Conservation (phyloP, 306 rosid species). For the Casuarina cunninghamiana region DNA sequence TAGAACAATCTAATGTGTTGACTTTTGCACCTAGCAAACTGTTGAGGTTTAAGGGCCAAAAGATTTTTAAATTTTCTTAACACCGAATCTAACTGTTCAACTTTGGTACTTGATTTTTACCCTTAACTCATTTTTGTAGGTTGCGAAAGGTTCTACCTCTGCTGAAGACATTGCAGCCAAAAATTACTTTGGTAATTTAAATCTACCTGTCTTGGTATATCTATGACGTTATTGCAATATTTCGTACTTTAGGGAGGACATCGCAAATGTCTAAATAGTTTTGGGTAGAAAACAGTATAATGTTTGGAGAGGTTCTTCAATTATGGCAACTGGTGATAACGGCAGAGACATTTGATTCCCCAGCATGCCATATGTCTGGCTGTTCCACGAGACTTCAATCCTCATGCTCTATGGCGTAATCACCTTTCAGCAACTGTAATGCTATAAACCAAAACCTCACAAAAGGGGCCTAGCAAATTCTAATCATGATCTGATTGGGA, state of each 20-base stretch:
- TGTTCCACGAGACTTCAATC: background rate
- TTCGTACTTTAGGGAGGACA: background rate
- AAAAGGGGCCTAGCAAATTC: background rate
- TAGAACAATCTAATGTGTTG: too few relatives aligned
- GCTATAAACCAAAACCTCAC: background rate
- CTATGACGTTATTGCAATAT: too few relatives aligned
- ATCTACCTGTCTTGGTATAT: background rate
- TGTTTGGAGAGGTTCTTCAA: too few relatives aligned
- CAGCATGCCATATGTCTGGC: too few relatives aligned
- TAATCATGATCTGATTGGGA: background rate
- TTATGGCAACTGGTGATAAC: too few relatives aligned
- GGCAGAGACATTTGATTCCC: too few relatives aligned
- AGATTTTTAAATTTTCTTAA: slow-evolving; percentile 1
- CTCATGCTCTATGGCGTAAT: background rate
- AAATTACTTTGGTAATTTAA: slow-evolving; percentile 57
- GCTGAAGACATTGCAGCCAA: slow-evolving; percentile 61
- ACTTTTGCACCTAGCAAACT: background rate
- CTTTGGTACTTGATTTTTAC: slow-evolving; percentile 13
- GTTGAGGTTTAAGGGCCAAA: background rate
- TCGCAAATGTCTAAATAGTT: background rate
- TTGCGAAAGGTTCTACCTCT: slow-evolving; percentile 54
- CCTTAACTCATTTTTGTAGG: slow-evolving; percentile 41
- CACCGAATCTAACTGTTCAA: slow-evolving; percentile 9
- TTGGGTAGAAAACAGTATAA: too few relatives aligned
- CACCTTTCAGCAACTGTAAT: background rate